Percentiles rank a stretch among this genome's conserved stretches.
Evolutionary conservation across 768 basidiomycete genomes (phyloP).

Genomic region (Calocybe indica): DNA sequence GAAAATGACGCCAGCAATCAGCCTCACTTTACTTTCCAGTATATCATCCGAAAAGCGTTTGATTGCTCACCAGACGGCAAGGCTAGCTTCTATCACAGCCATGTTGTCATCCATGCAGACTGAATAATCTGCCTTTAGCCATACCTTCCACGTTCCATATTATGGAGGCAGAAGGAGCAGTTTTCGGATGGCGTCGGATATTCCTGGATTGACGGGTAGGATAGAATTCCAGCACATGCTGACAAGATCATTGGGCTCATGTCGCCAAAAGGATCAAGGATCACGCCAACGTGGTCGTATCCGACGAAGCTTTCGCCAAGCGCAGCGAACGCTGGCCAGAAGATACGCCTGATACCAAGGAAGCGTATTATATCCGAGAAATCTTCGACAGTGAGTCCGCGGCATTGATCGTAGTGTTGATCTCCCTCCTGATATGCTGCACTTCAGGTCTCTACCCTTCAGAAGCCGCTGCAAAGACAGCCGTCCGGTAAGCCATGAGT

Average conservation of each 20-base stretch:
- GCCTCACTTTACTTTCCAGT: conserved; percentile 38
- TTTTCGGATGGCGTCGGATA: conserved; percentile 99
- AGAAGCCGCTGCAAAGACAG: conserved; percentile 82
- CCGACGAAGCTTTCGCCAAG: conserved; percentile 76
- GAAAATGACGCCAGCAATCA: not conserved
- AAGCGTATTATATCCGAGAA: conserved; percentile 90
- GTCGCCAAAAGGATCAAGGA: conserved; percentile 70
- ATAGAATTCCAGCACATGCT: not conserved
- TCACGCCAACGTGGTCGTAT: conserved; percentile 66
- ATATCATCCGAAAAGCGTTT: conserved; percentile 94
- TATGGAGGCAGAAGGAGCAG: conserved; percentile 99
- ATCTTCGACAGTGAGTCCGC: conserved; percentile 69
- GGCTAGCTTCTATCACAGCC: conserved; percentile 23
- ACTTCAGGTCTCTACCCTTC: conserved; percentile 74
- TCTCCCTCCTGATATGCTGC: conserved; percentile 8
- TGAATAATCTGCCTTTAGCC: conserved; percentile 39
- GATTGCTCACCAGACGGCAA: conserved; percentile 80
- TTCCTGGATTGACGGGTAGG: conserved; percentile 96
- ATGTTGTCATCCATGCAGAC: not conserved
- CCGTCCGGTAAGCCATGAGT: conserved; percentile 64
- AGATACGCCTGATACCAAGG: conserved; percentile 91
- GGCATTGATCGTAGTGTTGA: not conserved
- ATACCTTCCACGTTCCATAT: conserved; percentile 88
- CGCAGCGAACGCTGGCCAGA: conserved; percentile 69
- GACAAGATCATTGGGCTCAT: conserved; percentile 1